phyloP scores from a whole-genome alignment of 2,329 filamentous ascomycete species.

The Trichoderma harzianum region DNA sequence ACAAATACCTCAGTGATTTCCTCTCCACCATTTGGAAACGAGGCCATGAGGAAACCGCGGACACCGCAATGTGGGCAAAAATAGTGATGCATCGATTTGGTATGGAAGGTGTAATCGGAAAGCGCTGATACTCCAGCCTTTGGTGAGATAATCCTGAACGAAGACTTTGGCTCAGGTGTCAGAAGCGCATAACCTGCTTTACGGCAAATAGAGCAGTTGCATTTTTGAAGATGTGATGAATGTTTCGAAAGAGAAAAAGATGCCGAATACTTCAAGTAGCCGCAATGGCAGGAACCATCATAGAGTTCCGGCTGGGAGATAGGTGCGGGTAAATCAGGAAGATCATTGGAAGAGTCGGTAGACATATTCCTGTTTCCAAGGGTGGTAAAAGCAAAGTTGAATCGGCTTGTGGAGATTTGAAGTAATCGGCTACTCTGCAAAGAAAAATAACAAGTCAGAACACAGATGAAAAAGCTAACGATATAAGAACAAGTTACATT shows the following conservation, averaged over 20 bases:
- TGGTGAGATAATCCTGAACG: neutral
- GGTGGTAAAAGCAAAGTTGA: neutral
- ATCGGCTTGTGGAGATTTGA: neutral
- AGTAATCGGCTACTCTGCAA: neutral
- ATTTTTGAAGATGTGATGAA: neutral
- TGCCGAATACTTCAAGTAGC: neutral
- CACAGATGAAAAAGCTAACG: neutral
- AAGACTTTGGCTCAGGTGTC: neutral
- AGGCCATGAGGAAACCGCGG: neutral
- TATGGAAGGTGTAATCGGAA: neutral
- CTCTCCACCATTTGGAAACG: neutral
- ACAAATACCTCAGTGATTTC: neutral
- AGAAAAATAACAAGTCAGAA: neutral
- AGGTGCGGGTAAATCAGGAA: neutral
- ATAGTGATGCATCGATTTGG: neutral
- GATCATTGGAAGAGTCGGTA: neutral
- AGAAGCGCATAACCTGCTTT: neutral
- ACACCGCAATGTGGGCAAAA: neutral
- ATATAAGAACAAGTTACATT: neutral
- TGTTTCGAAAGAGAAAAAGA: neutral
- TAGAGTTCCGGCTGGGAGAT: neutral
- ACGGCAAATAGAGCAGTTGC: neutral
- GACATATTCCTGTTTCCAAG: neutral
- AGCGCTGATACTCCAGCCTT: neutral
- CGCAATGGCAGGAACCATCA: neutral